Percentiles rank a stretch among this genome's conserved stretches.
phyloP scores from a whole-genome alignment of 1,284 basidiomycete genomes.

The Coniferiporia weirii region DNA sequence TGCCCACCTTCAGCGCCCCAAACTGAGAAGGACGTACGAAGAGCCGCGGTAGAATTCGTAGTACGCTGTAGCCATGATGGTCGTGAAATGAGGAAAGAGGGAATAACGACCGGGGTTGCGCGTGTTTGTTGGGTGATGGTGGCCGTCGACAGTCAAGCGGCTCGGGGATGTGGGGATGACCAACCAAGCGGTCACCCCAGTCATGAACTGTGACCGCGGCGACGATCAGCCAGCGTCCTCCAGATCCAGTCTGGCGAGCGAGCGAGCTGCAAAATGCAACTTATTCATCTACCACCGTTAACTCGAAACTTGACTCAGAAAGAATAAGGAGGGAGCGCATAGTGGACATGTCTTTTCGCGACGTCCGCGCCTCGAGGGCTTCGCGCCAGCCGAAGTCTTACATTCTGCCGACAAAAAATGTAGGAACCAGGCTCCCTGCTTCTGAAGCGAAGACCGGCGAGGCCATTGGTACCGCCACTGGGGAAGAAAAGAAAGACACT shows the following conservation, averaged over 20 bases:
- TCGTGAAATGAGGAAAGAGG: not conserved
- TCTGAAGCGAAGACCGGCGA: not conserved
- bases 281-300: not conserved
- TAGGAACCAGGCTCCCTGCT: not conserved
- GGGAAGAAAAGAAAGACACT: too few species aligned
- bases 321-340: not conserved
- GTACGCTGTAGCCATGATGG: constrained; percentile 70
- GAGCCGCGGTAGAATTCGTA: constrained; percentile 90
- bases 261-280: not conserved
- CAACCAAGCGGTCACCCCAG: not conserved
- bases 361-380: constrained; percentile 1
- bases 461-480: not conserved
- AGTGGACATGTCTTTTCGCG: constrained; percentile 14
- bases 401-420: not conserved
- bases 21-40: constrained; percentile 50
- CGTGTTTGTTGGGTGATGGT: not conserved
- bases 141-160: constrained; percentile 10
- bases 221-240: not conserved
- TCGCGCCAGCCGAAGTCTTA: constrained; percentile 12
- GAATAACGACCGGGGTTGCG: not conserved
- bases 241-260: not conserved
- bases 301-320: not conserved
- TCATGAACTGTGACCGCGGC: not conserved
- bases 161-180: not conserved
- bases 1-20: not conserved